phyloP scores from a whole-genome alignment of 371 early-diverging fungal species.

The Sporodiniella umbellata region DNA sequence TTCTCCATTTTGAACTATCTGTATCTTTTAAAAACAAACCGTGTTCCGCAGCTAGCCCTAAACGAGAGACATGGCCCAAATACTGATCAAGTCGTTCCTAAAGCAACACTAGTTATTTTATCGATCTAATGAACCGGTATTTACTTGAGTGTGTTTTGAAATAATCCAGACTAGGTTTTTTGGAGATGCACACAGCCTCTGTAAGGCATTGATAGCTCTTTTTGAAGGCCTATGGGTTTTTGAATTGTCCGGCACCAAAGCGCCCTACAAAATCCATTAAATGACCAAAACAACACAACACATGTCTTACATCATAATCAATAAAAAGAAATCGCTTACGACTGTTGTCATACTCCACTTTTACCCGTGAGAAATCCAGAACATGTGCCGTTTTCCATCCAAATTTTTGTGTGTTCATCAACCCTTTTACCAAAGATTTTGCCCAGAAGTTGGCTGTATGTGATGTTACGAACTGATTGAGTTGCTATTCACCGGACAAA shows the following conservation, averaged over 20 bases:
- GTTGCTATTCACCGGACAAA: slow-evolving; percentile 45
- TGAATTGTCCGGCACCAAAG: slow-evolving; percentile 75
- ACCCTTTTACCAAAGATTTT: slow-evolving; percentile 65
- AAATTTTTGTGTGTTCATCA: slow-evolving; percentile 31
- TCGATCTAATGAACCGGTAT: slow-evolving; percentile 59
- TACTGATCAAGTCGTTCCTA: slow-evolving; percentile 75
- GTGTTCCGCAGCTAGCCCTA: slow-evolving; percentile 76
- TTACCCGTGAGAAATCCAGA: slow-evolving; percentile 51
- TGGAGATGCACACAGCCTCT: slow-evolving; percentile 62
- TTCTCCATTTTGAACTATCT: slow-evolving; percentile 57
- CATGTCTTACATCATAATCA: slow-evolving; percentile 75
- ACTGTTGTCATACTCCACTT: slow-evolving; percentile 47
- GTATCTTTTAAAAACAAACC: slow-evolving; percentile 61
- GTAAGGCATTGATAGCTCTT: slow-evolving; percentile 58
- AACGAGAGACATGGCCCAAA: slow-evolving; percentile 69
- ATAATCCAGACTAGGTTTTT: slow-evolving; percentile 88
- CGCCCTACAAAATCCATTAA: slow-evolving; percentile 58
- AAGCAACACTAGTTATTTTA: too few relatives aligned
- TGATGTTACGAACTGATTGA: slow-evolving; percentile 77
- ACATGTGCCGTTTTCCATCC: slow-evolving; percentile 57
- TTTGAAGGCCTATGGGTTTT: slow-evolving; percentile 67
- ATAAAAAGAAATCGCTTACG: slow-evolving; percentile 74
- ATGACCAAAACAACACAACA: neutral
- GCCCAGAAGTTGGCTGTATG: slow-evolving; percentile 96
- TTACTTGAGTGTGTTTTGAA: slow-evolving; percentile 84